Conservation (phyloP, 768 basidiomycete species). For the Phlegmacium glaucopus region DNA sequence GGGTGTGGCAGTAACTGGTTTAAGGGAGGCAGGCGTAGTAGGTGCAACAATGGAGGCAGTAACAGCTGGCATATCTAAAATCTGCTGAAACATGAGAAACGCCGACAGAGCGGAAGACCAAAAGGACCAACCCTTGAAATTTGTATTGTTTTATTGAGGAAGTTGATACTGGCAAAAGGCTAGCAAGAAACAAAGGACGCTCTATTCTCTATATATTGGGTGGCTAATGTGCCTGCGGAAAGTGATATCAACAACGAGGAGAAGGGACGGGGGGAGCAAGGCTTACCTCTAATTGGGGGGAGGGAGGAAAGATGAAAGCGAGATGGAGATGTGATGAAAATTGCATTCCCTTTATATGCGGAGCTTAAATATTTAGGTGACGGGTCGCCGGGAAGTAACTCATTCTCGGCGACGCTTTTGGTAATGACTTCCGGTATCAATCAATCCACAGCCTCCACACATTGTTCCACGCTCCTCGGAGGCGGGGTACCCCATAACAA, state of each 20-base stretch:
- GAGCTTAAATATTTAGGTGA: constrained; percentile 39
- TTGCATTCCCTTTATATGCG: constrained; percentile 22
- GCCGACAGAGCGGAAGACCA: background rate
- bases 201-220: constrained; percentile 48
- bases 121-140: constrained; percentile 37
- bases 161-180: constrained; percentile 46
- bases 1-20: constrained; percentile 41
- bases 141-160: constrained; percentile 33
- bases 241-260: constrained; percentile 8
- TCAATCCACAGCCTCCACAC: constrained; percentile 4
- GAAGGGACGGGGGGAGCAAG: background rate
- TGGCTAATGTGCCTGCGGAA: constrained; percentile 35
- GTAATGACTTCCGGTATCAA: constrained; percentile 6
- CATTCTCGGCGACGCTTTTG: background rate
- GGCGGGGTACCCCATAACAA: constrained; percentile 19
- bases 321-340: constrained; percentile 27
- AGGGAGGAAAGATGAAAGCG: constrained; percentile 30
- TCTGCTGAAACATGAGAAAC: constrained; percentile 30
- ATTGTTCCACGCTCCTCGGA: constrained; percentile 9
- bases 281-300: constrained; percentile 39
- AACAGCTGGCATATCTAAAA: constrained; percentile 76
- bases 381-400: constrained; percentile 1
- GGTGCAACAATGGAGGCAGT: constrained; percentile 58
- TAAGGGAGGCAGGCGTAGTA: constrained; percentile 68
- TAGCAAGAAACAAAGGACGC: constrained; percentile 60